phyloP scores from a whole-genome alignment of 1,284 basidiomycete species.

The Naganishia liquefaciens region DNA sequence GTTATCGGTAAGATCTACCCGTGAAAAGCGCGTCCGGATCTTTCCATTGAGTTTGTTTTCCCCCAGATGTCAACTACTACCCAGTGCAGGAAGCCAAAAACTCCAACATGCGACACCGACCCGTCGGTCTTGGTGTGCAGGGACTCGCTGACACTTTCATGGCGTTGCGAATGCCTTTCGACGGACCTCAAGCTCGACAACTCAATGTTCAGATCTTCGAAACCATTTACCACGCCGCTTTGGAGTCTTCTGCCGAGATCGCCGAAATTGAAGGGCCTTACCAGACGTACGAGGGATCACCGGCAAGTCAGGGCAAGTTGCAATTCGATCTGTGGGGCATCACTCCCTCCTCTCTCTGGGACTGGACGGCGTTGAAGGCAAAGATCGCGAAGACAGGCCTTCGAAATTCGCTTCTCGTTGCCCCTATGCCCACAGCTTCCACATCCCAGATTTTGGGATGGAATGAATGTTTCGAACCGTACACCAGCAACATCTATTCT shows the following conservation, averaged over 20 bases:
- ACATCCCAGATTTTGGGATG: constrained; percentile 98
- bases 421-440: constrained; percentile 98
- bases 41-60: neutral
- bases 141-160: constrained; percentile 99
- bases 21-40: neutral
- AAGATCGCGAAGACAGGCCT: constrained; percentile 85
- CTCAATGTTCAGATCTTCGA: constrained; percentile 98
- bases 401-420: constrained; percentile 89
- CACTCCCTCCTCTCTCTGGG: constrained; percentile 90
- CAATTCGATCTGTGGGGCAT: constrained; percentile 97
- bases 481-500: constrained; percentile 90
- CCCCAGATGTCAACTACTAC: constrained; percentile 61
- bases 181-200: constrained; percentile 79
- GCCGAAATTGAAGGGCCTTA: constrained; percentile 82
- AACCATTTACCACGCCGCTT: constrained; percentile 96
- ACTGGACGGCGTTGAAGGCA: constrained; percentile 86
- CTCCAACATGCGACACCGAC: constrained; percentile 97
- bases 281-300: constrained; percentile 88
- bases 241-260: constrained; percentile 89
- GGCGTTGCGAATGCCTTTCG: constrained; percentile 94
- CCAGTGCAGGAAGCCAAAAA: constrained; percentile 85
- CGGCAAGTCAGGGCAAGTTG: constrained; percentile 81
- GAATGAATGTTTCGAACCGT: constrained; percentile 82
- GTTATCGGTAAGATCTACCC: constrained; percentile 68
- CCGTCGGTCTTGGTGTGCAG: constrained; percentile 96